Base-by-base conservation (phyloP, 495 filamentous ascomycete genomes). In the Cairneyella variabilis region DNA sequence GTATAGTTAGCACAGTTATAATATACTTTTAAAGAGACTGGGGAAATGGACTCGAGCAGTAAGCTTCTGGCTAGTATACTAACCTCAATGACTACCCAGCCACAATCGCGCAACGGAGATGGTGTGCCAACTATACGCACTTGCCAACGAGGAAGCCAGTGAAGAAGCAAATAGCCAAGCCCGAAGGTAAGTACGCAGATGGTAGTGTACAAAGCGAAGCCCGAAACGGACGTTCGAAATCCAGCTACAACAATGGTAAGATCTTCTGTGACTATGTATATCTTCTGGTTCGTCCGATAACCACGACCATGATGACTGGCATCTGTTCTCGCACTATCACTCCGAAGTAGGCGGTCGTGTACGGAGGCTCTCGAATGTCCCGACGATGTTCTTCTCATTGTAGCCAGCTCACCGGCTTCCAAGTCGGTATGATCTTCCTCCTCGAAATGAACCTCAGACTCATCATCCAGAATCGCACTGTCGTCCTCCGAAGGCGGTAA, bases 251-350 rank as follows among this genome's bases (percentile, higher is more conserved):
- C 91, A 57, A 95, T 88, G 0, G 89, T 96, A 47, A 97, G 74
- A 65, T 99, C 93, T 70, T 99, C 93, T 28, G 87, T 93, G 26
- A 82, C 73, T 66, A 99, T 91, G 64, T 96, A 90, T 11, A 97
- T 78, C 68, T 95, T 97, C 62, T 99, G 93, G 59, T 78, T 92
- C 36, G 73, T 69, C 36, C 88, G 76, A 46, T 77, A 76, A 0
- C 75, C 78, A 22, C 65, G 56, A 22, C 75, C 76, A 60, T 75
- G 75, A n/a, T 76, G 76, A 54, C 83, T 84, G 3, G 69, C 68
- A 56, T 80, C 78, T 16, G 89, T 84, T 60, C 60, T 73, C 69
- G 52, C 80, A 77, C 69, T 83, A 69, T 78, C 76, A 28, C 70
- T 74, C 46, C 77, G 69, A 17, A 96, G 81, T 48, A 97, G 75